Evolutionary conservation across 2,329 filamentous ascomycete species (phyloP), one percentile per base, ranked within the genome.

Genomic region (Cladophialophora carrionii): DNA sequence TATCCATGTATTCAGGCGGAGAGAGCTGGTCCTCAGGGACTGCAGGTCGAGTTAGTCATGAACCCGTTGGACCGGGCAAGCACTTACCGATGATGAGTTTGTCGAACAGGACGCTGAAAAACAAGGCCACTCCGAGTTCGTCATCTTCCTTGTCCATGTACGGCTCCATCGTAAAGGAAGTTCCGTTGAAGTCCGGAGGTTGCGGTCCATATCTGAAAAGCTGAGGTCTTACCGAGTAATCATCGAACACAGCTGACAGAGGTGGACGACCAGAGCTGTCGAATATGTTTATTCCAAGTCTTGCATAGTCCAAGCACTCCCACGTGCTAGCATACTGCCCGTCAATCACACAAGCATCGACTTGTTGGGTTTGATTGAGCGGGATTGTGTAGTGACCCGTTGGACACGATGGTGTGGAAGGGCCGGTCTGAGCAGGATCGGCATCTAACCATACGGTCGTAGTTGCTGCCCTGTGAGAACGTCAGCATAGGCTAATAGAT

Each of bases 31-130:
- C 71, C 31, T 78, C 76, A 9, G 76, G 76, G 9, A 80, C 73
- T 69, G 57, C 20, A 32, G 6, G n/a, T 7, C 52, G 22, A 22
- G 32, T 51, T 53, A 61, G 29, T 65, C 53, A 37, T 9, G 17
- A 32, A 41, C 31, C 7, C 24, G 22, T n/a, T 43, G 57, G 51
- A 1, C 2, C 22, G 22, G n/a, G 17, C n/a, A 32, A 46, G 46
- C 26, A 68, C 71, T 64, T 57, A 73, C 71, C 57, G 48, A 90
- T 81, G 4, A 89, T 85, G 43, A 89, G 71, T 73, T 90, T 90
- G 73, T 89, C 83, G 71, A 89, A 89, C 14, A 78, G 74, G 26
- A 84, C 76, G 68, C 84, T 82, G 72, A 90, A 90, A 70, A 88
- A 88, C 72, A 83, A 85, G 5, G 87, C 87, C 14, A 87, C 86